Evolutionary conservation across 306 rosid genomes (phyloP), one percentile per base, ranked within the genome.

Genomic region (Prunus mongolica): DNA sequence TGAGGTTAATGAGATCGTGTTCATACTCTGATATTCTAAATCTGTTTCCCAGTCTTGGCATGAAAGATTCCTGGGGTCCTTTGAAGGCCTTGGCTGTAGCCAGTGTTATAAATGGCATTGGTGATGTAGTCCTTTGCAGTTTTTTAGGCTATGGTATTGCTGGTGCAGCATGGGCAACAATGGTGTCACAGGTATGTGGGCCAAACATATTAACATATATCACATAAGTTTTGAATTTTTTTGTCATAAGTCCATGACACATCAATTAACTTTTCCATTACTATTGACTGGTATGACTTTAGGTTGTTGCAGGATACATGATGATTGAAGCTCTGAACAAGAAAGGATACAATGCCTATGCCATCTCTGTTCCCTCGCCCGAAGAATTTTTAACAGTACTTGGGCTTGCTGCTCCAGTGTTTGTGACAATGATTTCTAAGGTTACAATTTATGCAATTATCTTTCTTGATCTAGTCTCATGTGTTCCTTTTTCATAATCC

Each of bases 61-160:
- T 90, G 97, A 92, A 92, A 88, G 97, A 90, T 90, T 92, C 97
- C 2, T 83, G 90, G 96, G 97, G 93, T 78, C 97, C 96, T 63
- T 74, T 88, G 76, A 92, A 87, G 89, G 91, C 96, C 71, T 86
- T 90, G 87, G 89, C 85, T 24, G 86, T 75, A 70, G 89, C 97
- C 27, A 90, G 87, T 72, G 66, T 72, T 70, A 82, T 88, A 54
- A 88, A 88, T 82, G 96, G 88, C 47, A 8, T 82, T 67, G 97
- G 97, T 81, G 87, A 90, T 78, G 63, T 87, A 79, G 57, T 88
- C 67, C 76, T 90, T 1, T 92, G 96, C 88, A 90, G 68, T 34
- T 72, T 65, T 79, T 72, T 92, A 22, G 86, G 80, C 51, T 87
- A 87, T 76, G 96, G 97, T 74, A 90, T 92, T 74, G 86, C 83